Evolutionary conservation across 306 rosid species (phyloP), one percentile per base, ranked within the genome.

Genomic region (Canavalia gladiata): DNA sequence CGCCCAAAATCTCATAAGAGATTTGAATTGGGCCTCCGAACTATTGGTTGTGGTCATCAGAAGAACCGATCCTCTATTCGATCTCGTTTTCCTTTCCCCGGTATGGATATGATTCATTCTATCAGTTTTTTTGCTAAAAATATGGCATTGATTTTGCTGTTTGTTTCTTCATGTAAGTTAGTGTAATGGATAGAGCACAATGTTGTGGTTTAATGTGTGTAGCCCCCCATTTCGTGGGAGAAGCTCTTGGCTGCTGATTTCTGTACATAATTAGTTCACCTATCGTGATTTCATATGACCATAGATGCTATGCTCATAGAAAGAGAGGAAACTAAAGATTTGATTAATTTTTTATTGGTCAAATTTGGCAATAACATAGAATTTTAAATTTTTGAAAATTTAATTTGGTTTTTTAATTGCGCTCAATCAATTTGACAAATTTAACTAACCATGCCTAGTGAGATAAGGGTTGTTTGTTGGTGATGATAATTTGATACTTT

Each of bases 51-150:
- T 88, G 87, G 87, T 50, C 67, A 77, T 83, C 92, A 88, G 84
- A 96, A 94, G 93, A 91, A 88, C 84, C 90, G 98, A 2, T 90
- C 92, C 18, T 92, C 98, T 28, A 83, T 85, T 47, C 90, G 94
- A 5, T 83, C 97, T 8, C 94, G 95, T 28, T 88, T 87, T 83
- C 77, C 92, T 54, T 85, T 81, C 65, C 94, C 96, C 60, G 97
- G 98, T 94, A 87, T 75, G 88, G 49, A 80, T 70, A 18, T 18
- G 25, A 18, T 18, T 18, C 25, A 9, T 5, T 81, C 4, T 60
- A 0, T 34, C 10, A 0, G 8, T 52, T 73, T 47, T 60, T 60
- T 52, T 58, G 7, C 54, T 59, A 29, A 45, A 34, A 18, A 5
- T 11, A 28, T 33, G 39, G 60, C 66, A 8, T 7, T 68, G 5